Base-by-base conservation (phyloP, 495 filamentous ascomycete genomes). In the Hypomontagnella monticulosa region DNA sequence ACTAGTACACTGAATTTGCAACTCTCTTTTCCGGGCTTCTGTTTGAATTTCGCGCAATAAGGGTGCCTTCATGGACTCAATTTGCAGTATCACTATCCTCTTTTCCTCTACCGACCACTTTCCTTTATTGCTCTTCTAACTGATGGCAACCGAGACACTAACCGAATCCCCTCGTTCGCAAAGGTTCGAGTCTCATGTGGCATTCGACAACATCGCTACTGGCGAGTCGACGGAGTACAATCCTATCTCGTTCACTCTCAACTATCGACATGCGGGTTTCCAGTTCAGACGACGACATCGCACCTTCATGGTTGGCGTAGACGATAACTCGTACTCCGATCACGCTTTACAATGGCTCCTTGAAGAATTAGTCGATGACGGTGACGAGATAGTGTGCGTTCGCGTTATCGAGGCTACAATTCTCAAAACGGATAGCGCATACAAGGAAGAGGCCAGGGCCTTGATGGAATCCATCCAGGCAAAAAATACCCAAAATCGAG, bases 301-400 rank as follows among this genome's bases (percentile, higher is more conserved):
- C 38, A 97, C 93, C 1, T 97, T 97, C 73, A 86, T 98, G 68
- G 94, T 93, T 52, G 95, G 95, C 1, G 92, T 93, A 30, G 95
- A 99, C 75, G 90, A 96, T 72, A 95, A 98, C 69, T 88, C 92
- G 57, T 98, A 98, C 77, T 97, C 94, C 15, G 93, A 97, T 47
- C 96, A 92, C 79, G 95, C 95, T 7, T 82, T 99, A 10, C 88
- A 96, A 73, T 99, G 93, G 93, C 83, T 97, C 46, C 85, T 99
- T 23, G 92, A 96, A 71, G 93, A 97, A 72, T 81, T 98, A 63
- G 93, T 97, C 16, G 94, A 97, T 69, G 95, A 98, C 75, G 95
- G 96, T 9, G 95, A 99, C 71, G 92, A 98, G 77, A 91, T 99
- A 51, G 89, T 99, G 33, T 99, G 95, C 76, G 84, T 99, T 37